A percentile compares a stretch with the other conserved stretches of the same genome.
Conservation (phyloP, 176 grass and related monocot genomes). For the barley (Hordeum vulgare) region MorexV3_pseudomolecules_assembly NC_058523.1:370894547-370895046, state of each 20-base stretch:
- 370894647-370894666: constrained; percentile 48
- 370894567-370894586: constrained; percentile 39
- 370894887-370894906: constrained; percentile 64
- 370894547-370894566: constrained; percentile 45
- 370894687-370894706: background rate
- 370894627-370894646: constrained; percentile 61
- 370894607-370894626: constrained; percentile 67
- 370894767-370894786: constrained; percentile 64
- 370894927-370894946: constrained; percentile 44
- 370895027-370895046: too few relatives aligned
- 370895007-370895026: too few relatives aligned
- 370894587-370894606: constrained; percentile 36
- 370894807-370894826: constrained; percentile 55
- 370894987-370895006: background rate
- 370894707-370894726: constrained; percentile 31
- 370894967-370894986: constrained; percentile 16
- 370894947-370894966: constrained; percentile 28
- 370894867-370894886: constrained; percentile 52
- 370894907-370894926: constrained; percentile 48
- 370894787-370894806: constrained; percentile 60
- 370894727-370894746: constrained; percentile 82
- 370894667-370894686: constrained; percentile 51
- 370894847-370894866: constrained; percentile 53
- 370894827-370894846: constrained; percentile 72
- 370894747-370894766: constrained; percentile 57